phyloP scores from a whole-genome alignment of 2,329 filamentous ascomycete genomes.

The Xylogone sp. region DNA sequence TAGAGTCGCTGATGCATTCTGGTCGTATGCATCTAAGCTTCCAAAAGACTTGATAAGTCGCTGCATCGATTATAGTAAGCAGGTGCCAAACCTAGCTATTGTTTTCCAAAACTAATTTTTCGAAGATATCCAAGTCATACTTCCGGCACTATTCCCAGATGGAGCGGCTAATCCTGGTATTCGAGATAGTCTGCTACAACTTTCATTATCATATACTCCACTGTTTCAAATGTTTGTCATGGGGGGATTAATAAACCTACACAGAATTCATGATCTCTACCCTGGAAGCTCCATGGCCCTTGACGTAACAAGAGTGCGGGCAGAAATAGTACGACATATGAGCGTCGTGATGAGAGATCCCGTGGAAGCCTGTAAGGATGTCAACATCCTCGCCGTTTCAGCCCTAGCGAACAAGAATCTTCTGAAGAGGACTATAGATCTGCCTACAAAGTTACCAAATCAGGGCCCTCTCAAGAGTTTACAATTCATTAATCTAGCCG shows the following conservation, averaged over 20 bases:
- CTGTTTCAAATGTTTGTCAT: conserved; percentile 1
- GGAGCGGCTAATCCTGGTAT: neutral
- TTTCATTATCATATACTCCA: neutral
- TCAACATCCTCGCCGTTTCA: neutral
- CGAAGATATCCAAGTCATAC: conserved; percentile 1
- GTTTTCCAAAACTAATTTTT: neutral
- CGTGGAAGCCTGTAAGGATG: neutral
- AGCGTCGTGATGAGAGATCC: neutral
- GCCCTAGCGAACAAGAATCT: neutral
- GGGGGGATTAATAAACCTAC: neutral
- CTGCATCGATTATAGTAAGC: neutral
- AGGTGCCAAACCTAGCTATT: too few species aligned
- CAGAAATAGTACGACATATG: conserved; percentile 1
- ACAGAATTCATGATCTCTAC: neutral
- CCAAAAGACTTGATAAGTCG: neutral
- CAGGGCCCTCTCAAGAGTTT: conserved; percentile 1
- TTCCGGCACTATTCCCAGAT: conserved; percentile 1
- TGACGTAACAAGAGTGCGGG: neutral
- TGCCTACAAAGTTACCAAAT: neutral
- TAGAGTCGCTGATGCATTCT: neutral
- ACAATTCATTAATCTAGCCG: neutral
- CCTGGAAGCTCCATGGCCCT: neutral
- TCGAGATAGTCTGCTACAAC: neutral
- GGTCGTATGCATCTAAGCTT: neutral
- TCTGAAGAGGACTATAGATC: neutral